Percentiles rank a stretch among this genome's conserved stretches.
phyloP scores from a whole-genome alignment of 2,329 filamentous ascomycete genomes.

The Fusarium bulbicola region DNA sequence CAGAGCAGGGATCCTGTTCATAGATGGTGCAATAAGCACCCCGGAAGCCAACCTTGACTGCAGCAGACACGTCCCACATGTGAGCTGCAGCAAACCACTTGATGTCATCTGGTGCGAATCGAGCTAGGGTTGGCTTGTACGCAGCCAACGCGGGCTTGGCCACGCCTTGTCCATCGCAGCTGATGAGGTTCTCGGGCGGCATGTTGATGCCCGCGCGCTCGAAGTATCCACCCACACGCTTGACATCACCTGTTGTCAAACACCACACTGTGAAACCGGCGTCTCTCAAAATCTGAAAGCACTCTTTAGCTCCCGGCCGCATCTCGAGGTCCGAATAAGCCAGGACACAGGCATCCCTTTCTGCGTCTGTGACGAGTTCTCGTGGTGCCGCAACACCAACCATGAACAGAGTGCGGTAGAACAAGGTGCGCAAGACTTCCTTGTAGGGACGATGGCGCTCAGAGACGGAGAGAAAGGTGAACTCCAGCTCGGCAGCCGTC shows the following conservation, averaged over 20 bases:
- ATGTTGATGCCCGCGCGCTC: constrained; percentile 57
- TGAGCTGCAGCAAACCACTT: constrained; percentile 68
- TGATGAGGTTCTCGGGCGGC: constrained; percentile 59
- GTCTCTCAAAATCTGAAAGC: background rate
- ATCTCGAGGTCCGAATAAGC: background rate
- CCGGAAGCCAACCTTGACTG: constrained; percentile 36
- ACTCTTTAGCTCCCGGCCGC: background rate
- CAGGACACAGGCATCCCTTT: background rate
- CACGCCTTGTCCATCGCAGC: constrained; percentile 53
- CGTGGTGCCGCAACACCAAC: constrained; percentile 51
- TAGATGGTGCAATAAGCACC: constrained; percentile 6
- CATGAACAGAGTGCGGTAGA: background rate
- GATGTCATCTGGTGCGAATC: constrained; percentile 45
- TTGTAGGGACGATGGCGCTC: constrained; percentile 36
- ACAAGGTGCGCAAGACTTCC: constrained; percentile 40
- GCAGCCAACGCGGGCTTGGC: constrained; percentile 48
- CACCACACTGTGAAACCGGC: constrained; percentile 58
- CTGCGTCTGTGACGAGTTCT: background rate
- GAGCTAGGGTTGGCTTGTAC: constrained; percentile 53
- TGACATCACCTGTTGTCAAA: constrained; percentile 61
- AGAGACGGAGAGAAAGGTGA: constrained; percentile 2
- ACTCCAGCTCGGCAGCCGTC: constrained; percentile 3
- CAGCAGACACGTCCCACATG: constrained; percentile 67
- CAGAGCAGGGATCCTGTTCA: background rate
- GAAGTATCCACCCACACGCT: constrained; percentile 63